Evolutionary conservation across 352 stramenopile genomes (phyloP), one percentile per base, ranked within the genome.

Genomic region (Pythium biforme): DNA sequence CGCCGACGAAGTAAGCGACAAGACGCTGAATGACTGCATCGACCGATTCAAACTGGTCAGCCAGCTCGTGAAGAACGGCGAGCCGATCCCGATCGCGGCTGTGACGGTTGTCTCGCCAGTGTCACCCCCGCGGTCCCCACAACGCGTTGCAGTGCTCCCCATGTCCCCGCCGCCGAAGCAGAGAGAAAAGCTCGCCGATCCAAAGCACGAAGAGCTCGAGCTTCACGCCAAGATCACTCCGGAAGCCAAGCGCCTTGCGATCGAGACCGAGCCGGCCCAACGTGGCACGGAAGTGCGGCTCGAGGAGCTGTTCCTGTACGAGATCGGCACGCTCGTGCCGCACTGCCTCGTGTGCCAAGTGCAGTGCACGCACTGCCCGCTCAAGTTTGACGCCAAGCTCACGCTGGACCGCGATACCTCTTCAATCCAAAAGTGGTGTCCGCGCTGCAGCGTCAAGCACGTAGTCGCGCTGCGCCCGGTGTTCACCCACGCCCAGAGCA

Each of bases 21-120:
- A 84, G 29, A 83, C 79, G 9, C 53, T 95, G 31, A 92, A 89
- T 58, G 82, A 95, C 33, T 95, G 86, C 48, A 91, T 95, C 47
- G 83, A 92, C 39, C 82, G 86, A 3, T 95, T 86, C 59, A 87
- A 92, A 64, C 55, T 77, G 39, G 58, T 95, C 2, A 82, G 75
- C 39, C 61, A 76, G 22, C 50, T 90, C 29, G 64, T 93, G 0
- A 74, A 76, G 23, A 72, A 55, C 4, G 68, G 60, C 8, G 48
- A 58, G 19, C 43, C 43, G 14, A 67, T 66, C 27, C 58, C 59
- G 3, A 56, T 65, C n/a, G 46, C 63, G 29, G 48, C 26, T 37
- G n/a, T 54, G 5, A 53, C 46, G 4, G n/a, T 31, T n/a, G 31
- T 37, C 8, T 8, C 31, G 31, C 31, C 29, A 34, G n/a, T n/a